These are phyloP conservation scores for Scenedesmus sp. DNA, from an alignment of 163 green algal species.

Conservation along the genomic window DNA sequence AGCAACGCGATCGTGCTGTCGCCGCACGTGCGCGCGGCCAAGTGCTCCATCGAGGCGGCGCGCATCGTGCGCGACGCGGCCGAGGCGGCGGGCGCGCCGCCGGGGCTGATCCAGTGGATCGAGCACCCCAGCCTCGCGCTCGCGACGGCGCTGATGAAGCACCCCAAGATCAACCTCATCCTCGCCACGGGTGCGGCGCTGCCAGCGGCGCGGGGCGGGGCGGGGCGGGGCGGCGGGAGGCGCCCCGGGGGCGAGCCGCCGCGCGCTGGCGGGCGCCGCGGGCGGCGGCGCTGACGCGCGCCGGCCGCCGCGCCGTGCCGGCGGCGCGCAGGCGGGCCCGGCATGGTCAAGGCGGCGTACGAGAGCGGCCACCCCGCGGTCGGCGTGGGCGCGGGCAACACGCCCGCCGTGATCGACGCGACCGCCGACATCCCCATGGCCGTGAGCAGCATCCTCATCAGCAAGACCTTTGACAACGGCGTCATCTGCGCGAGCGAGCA, in stretches of 20 bases:
- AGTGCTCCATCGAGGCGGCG: slow-evolving; percentile 65
- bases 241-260: no score
- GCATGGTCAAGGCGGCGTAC: slow-evolving; percentile 76
- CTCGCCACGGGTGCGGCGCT: slow-evolving; percentile 63
- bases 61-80: slow-evolving; percentile 64
- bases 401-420: slow-evolving; percentile 76
- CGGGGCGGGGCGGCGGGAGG: no score
- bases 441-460: slow-evolving; percentile 69
- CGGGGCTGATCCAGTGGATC: slow-evolving; percentile 62
- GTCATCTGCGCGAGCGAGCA: slow-evolving; percentile 82
- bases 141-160: slow-evolving; percentile 58
- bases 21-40: slow-evolving; percentile 72
- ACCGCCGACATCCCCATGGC: slow-evolving; percentile 71
- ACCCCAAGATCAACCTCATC: slow-evolving; percentile 67
- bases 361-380: slow-evolving; percentile 73
- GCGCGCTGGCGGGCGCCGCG: no score
- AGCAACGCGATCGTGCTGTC: slow-evolving; percentile 75
- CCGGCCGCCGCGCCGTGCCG: no score
- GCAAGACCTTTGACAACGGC: slow-evolving; percentile 84
- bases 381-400: slow-evolving; percentile 79
- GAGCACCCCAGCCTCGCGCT: slow-evolving; percentile 58
- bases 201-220: no score
- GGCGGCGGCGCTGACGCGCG: no score
- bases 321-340: slow-evolving; percentile 50
- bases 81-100: slow-evolving; percentile 54